Base-by-base conservation (phyloP, 2,329 filamentous ascomycete species). In the Endoconidiophora polonica region DNA sequence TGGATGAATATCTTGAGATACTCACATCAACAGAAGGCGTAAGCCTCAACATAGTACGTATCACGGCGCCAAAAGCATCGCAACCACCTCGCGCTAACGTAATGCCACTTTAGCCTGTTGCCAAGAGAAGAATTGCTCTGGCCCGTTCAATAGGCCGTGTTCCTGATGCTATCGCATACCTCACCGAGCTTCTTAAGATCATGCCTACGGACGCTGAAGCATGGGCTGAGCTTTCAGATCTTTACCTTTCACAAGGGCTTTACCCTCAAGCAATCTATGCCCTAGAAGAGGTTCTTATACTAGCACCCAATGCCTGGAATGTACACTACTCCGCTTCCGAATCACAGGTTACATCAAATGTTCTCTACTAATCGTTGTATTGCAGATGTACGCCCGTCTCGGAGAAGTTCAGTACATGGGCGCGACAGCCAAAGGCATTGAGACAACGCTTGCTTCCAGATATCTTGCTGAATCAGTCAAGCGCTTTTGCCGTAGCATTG, bases 291-390 rank as follows among this genome's bases (percentile, higher is more conserved):
- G 86, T 94, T 18, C 65, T 98, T 42, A 69, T 96, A 47, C 71
- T 94, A 52, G 76, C 79, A 48, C 90, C 91, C 3, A 94, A 94
- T 67, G 86, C 90, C 18, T 98, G 91, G 88, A 96, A 94, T 69
- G 85, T 91, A 63, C 62, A 83, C 29, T 10, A 33, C 9, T 33
- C 12, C 29, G 12, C 16, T 18, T 33, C 3, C 29, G 29, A 63
- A 53, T n/a, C 5, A 29, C 5, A 18, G 6, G n/a, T 43, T 3
- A 14, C 14, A 16, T 23, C 2, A 6, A 20, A 3, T 4, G 18
- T 20, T 18, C 20, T 42, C 16, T 53, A 20, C 37, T 49, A 39
- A 49, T 38, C 3, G 29, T 10, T 33, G 38, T 29, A 48, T 49
- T 54, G n/a, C 59, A 91, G 83, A 77, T 94, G 56, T 87, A 95